phyloP scores from a whole-genome alignment of 1,284 basidiomycete genomes.

The Acaromyces ingoldii region DNA sequence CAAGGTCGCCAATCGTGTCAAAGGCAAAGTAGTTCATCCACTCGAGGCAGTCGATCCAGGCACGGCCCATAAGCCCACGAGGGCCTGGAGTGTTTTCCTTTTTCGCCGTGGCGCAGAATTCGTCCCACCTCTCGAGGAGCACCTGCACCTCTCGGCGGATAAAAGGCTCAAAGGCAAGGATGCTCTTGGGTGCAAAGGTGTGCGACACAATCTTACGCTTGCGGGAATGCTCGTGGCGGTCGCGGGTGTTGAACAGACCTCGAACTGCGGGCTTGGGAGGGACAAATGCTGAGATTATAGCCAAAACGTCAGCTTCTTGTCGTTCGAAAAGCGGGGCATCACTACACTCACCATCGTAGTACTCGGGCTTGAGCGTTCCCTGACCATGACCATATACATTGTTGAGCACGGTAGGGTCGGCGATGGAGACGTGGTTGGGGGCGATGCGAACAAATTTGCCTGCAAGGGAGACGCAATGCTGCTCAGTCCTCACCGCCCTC shows the following conservation, averaged over 20 bases:
- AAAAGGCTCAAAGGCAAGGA: conserved; percentile 40
- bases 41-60: conserved; percentile 55
- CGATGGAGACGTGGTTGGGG: conserved; percentile 77
- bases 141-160: conserved; percentile 39
- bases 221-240: conserved; percentile 72
- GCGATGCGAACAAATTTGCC: conserved; percentile 71
- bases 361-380: conserved; percentile 35
- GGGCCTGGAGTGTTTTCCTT: conserved; percentile 22
- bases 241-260: conserved; percentile 77
- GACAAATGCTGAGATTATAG: conserved; percentile 60
- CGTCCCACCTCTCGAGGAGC: conserved; percentile 40
- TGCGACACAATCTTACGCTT: conserved; percentile 81
- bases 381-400: conserved; percentile 33
- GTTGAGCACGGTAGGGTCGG: conserved; percentile 57
- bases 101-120: conserved; percentile 31
- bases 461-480: not conserved
- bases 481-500: too few relatives aligned
- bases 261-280: conserved; percentile 49
- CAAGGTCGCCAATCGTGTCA: conserved; percentile 50
- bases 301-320: too few relatives aligned
- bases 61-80: conserved; percentile 32
- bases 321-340: too few relatives aligned
- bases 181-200: conserved; percentile 63
- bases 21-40: conserved; percentile 77
- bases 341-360: conserved; percentile 65